A percentile compares a stretch with the other conserved stretches of the same genome.
These are phyloP conservation scores for Venturia carpophila DNA, from an alignment of 2,329 filamentous ascomycete genomes.

Conservation along the genomic window DNA sequence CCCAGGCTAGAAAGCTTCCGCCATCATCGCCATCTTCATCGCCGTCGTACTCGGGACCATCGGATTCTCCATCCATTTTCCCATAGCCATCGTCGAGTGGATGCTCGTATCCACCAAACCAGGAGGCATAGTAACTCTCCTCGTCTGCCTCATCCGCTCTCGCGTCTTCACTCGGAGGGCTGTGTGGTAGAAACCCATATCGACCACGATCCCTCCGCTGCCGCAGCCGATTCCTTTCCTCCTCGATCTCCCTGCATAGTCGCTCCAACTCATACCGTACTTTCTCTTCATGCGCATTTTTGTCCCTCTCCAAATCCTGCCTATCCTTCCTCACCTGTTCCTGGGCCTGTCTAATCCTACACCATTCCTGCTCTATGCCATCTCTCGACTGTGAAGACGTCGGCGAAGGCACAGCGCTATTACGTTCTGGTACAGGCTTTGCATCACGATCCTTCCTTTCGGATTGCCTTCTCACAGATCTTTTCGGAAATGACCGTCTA, in stretches of 20 bases:
- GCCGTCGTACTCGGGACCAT: background rate
- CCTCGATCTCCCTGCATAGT: background rate
- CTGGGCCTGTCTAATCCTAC: background rate
- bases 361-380: conserved; percentile 3
- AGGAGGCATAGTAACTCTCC: background rate
- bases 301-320: background rate
- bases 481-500: background rate
- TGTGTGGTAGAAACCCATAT: background rate
- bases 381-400: background rate
- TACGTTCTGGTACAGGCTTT: background rate
- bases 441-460: background rate
- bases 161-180: background rate
- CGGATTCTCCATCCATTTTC: background rate
- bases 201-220: background rate
- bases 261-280: conserved; percentile 4
- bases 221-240: background rate
- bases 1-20: background rate
- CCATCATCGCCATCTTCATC: background rate
- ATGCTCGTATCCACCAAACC: background rate
- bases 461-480: background rate
- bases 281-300: background rate
- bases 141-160: background rate
- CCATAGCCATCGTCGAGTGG: background rate
- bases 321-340: background rate
- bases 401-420: background rate